Evolutionary conservation across 148 eudicot genomes (phyloP).

Genomic region (Fagopyrum esculentum): DNA sequence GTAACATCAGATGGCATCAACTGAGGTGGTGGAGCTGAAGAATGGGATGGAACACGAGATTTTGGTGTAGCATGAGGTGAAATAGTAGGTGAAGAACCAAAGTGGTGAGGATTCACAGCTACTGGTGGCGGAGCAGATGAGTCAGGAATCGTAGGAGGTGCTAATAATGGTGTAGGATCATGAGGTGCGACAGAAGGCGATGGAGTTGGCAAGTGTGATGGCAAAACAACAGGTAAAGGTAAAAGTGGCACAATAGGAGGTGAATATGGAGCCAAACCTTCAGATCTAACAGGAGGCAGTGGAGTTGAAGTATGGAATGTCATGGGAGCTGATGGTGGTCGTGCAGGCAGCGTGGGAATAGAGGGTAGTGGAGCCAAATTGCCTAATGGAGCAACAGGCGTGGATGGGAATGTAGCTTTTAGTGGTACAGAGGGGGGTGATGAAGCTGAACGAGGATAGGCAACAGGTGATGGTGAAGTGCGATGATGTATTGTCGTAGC

Average conservation of each 20-base stretch:
- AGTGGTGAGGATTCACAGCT: background rate
- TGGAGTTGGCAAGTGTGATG: background rate
- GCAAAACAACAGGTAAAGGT: no score
- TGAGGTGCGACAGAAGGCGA: background rate
- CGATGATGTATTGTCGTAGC: background rate
- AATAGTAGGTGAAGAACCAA: background rate
- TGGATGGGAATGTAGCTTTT: background rate
- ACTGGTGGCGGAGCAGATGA: background rate
- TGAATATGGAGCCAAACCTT: no score
- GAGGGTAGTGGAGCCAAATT: constrained; percentile 9
- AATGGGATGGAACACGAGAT: background rate
- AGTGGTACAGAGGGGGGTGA: constrained; percentile 9
- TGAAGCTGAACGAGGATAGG: background rate
- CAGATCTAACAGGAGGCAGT: no score
- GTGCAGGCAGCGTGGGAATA: background rate
- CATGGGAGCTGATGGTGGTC: no score
- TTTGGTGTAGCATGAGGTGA: constrained; percentile 20
- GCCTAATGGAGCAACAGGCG: background rate
- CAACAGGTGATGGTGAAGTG: background rate
- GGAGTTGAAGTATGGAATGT: no score
- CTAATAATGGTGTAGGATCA: background rate
- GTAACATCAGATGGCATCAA: constrained; percentile 12
- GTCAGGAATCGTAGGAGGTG: no score
- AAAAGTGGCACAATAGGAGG: no score
- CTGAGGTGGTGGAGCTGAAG: constrained; percentile 8